Conservation (phyloP, 768 basidiomycete genomes). For the Steccherinum ochraceum region DNA sequence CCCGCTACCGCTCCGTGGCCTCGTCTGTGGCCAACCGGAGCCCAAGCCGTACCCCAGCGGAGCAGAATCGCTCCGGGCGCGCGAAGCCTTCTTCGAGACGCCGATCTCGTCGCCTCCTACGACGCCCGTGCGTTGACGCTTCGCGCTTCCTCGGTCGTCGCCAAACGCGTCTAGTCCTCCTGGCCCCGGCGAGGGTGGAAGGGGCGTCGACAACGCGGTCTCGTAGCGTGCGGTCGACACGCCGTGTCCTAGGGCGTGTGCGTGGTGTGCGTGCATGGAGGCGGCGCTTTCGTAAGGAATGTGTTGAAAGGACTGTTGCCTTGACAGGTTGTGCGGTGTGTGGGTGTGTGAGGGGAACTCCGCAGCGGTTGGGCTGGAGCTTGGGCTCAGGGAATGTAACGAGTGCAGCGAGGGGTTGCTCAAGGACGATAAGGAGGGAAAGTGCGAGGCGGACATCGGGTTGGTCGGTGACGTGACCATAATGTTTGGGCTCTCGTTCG, state of each 20-base stretch:
- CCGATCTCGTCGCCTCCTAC: conserved; percentile 3
- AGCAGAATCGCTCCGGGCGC: conserved; percentile 65
- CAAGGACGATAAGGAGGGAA: conserved; percentile 33
- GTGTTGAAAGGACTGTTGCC: conserved; percentile 59
- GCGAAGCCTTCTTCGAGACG: conserved; percentile 20
- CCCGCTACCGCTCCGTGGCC: no score
- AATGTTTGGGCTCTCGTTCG: conserved; percentile 55
- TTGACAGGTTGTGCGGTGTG: conserved; percentile 40
- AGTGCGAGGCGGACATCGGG: conserved; percentile 28
- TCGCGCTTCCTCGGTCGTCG: conserved; percentile 25
- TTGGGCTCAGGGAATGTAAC: conserved; percentile 43
- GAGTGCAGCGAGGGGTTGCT: conserved; percentile 33
- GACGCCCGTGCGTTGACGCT: conserved; percentile 43
- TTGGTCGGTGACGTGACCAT: conserved; percentile 62
- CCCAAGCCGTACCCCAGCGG: no score
- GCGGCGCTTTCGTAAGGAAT: conserved; percentile 25
- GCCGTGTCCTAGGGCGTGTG: conserved; percentile 10
- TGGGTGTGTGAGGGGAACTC: conserved; percentile 38
- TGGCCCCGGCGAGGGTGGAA: conserved; percentile 27
- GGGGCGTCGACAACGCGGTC: conserved; percentile 18
- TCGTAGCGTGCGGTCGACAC: conserved; percentile 22
- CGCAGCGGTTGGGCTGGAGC: conserved; percentile 45
- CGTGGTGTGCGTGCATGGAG: conserved; percentile 6
- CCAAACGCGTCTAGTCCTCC: conserved; percentile 19
- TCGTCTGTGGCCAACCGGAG: no score